Percentiles rank a stretch among this genome's conserved stretches.
These are phyloP conservation scores for Dimargaris verticillata DNA, from an alignment of 192 early-diverging fungal species.

Conservation along the genomic window DNA sequence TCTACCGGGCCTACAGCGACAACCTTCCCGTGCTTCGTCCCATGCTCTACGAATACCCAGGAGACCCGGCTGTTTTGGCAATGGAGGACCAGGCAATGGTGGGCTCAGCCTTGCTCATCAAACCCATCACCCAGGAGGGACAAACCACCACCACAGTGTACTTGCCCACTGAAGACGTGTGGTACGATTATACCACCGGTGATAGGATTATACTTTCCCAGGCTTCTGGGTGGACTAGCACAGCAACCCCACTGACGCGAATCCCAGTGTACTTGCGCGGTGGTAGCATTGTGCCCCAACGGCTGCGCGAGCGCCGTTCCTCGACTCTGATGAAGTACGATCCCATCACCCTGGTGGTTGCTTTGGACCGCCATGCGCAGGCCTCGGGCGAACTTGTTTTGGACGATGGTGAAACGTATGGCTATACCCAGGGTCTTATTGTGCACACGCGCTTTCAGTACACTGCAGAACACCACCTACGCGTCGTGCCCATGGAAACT, in stretches of 20 bases:
- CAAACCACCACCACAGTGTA: constrained; percentile 42
- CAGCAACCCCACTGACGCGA: constrained; percentile 51
- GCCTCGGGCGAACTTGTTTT: constrained; percentile 70
- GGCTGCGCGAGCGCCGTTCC: constrained; percentile 70
- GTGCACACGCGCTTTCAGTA: background rate
- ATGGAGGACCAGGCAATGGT: constrained; percentile 85
- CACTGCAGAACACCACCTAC: background rate
- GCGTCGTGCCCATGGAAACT: background rate
- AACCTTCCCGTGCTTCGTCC: constrained; percentile 79
- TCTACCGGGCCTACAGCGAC: constrained; percentile 51
- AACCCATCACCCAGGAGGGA: constrained; percentile 44
- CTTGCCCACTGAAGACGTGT: constrained; percentile 51
- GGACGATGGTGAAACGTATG: constrained; percentile 80
- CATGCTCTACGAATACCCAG: constrained; percentile 78
- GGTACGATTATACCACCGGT: constrained; percentile 36
- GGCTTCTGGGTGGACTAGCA: constrained; percentile 22
- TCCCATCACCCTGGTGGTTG: constrained; percentile 81
- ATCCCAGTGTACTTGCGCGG: constrained; percentile 81
- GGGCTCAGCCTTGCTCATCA: constrained; percentile 41
- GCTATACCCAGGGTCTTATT: constrained; percentile 23
- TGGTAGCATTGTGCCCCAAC: constrained; percentile 72
- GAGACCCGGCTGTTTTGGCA: constrained; percentile 55
- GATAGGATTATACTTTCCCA: constrained; percentile 11
- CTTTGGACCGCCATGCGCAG: constrained; percentile 43
- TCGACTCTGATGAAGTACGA: constrained; percentile 66